Conservation (phyloP, 371 early-diverging fungal species). For the Mucor indicus region DNA sequence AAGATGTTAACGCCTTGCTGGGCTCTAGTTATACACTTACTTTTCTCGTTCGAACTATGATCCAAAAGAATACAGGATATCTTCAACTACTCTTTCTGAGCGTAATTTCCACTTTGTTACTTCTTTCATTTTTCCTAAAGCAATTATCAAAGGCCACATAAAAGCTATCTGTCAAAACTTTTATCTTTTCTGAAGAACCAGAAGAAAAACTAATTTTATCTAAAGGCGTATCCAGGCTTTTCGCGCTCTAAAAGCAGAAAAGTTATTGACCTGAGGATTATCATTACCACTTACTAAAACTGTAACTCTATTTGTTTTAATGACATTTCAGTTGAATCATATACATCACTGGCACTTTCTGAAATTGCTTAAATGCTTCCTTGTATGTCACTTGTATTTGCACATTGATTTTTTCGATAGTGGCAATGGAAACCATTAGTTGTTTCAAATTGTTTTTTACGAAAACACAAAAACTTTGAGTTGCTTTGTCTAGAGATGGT, state of each 20-base stretch:
- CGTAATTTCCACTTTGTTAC: slow-evolving; percentile 1
- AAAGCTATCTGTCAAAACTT: not conserved
- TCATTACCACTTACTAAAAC: no score
- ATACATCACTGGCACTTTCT: no score
- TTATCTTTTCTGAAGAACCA: not conserved
- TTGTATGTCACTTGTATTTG: not conserved
- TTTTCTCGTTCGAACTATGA: not conserved
- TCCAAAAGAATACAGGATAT: not conserved
- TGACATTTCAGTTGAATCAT: no score
- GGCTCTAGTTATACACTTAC: not conserved
- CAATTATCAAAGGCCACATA: not conserved
- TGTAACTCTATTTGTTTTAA: no score
- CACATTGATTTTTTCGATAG: not conserved
- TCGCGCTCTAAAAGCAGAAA: not conserved
- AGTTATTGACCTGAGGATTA: not conserved
- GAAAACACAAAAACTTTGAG: slow-evolving; percentile 1
- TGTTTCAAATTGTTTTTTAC: slow-evolving; percentile 2
- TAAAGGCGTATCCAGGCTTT: not conserved
- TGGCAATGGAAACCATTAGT: not conserved
- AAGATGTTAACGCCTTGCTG: not conserved
- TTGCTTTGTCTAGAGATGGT: slow-evolving; percentile 4
- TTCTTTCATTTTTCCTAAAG: not conserved
- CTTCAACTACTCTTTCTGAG: slow-evolving; percentile 4
- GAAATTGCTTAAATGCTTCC: no score
- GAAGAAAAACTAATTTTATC: not conserved